A percentile compares a stretch with the other conserved stretches of the same genome.
Evolutionary conservation across 352 stramenopile species (phyloP).

Genomic region (Globisporangium nunn): DNA sequence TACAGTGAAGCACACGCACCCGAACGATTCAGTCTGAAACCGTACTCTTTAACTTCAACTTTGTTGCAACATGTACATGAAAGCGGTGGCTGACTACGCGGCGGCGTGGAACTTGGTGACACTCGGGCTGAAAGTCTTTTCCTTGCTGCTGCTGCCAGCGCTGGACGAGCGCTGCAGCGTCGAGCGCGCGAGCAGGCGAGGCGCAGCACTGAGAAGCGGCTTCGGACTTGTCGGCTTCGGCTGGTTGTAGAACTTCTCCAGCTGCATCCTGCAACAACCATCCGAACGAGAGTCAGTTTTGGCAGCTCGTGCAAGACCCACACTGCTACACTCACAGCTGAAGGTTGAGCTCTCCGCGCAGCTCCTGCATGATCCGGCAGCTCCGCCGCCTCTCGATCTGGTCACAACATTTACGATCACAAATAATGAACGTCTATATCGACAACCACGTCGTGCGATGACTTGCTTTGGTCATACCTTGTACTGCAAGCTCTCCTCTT

Average conservation of each 20-base stretch:
- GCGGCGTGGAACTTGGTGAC: conserved; percentile 6
- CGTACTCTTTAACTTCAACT: conserved; percentile 4
- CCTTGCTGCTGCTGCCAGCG: conserved; percentile 3
- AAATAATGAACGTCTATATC: background rate
- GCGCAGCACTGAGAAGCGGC: background rate
- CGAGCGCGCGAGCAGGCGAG: background rate
- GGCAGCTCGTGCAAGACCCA: background rate
- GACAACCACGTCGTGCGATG: background rate
- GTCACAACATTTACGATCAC: background rate
- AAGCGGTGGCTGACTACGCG: background rate
- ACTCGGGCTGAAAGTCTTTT: background rate
- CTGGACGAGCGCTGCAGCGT: conserved; percentile 5
- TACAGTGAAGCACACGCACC: background rate
- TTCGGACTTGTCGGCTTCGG: conserved; percentile 3
- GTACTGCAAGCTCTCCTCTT: conserved; percentile 14
- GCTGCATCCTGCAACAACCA: conserved; percentile 6
- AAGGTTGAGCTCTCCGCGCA: conserved; percentile 16
- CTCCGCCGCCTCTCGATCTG: conserved; percentile 19
- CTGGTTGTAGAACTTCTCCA: conserved; percentile 15
- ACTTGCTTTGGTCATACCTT: conserved; percentile 5
- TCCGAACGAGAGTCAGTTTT: background rate
- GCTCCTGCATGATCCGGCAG: conserved; percentile 17
- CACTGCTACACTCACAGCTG: conserved; percentile 8
- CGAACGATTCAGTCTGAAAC: background rate
- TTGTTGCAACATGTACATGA: background rate